These are phyloP conservation scores for Solanum chmielewskii DNA, from an alignment of 257 asterid species.

Conservation along the genomic window DNA sequence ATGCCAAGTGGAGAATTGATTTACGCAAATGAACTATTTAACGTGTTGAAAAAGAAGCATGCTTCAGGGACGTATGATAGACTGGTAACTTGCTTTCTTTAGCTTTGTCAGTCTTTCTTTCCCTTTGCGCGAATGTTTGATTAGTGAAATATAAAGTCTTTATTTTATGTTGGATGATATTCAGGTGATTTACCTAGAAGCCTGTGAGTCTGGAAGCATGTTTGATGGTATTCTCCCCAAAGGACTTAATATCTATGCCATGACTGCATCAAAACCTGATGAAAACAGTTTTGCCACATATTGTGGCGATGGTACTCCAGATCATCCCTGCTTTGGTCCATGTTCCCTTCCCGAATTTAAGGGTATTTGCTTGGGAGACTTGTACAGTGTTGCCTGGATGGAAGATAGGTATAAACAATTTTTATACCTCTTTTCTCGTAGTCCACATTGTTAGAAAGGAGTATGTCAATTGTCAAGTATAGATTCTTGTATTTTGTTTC, in stretches of 20 bases:
- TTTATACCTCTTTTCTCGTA: neutral
- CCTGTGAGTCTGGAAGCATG: slow-evolving; percentile 94
- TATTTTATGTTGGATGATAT: neutral
- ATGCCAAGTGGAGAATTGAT: slow-evolving; percentile 68
- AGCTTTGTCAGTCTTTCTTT: neutral
- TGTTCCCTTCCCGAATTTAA: neutral
- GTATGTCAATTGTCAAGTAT: neutral
- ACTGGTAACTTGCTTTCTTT: slow-evolving; percentile 37
- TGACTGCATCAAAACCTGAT: slow-evolving; percentile 85
- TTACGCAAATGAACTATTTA: slow-evolving; percentile 54
- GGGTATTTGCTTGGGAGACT: slow-evolving; percentile 42
- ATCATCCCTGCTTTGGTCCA: slow-evolving; percentile 50
- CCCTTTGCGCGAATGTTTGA: neutral
- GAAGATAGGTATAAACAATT: slow-evolving; percentile 57
- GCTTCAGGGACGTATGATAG: slow-evolving; percentile 78
- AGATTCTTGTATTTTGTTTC: neutral
- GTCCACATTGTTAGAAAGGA: neutral
- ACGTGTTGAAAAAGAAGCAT: slow-evolving; percentile 58
- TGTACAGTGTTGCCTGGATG: slow-evolving; percentile 95
- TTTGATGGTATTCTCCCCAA: slow-evolving; percentile 89
- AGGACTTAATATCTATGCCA: slow-evolving; percentile 73
- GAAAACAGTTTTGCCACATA: slow-evolving; percentile 96
- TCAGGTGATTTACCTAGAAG: slow-evolving; percentile 86
- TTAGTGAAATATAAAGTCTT: neutral
- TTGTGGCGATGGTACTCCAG: slow-evolving; percentile 80